These are phyloP conservation scores for Sistotremastrum niveocremeum DNA, from an alignment of 768 basidiomycete genomes.

Conservation along the genomic window DNA sequence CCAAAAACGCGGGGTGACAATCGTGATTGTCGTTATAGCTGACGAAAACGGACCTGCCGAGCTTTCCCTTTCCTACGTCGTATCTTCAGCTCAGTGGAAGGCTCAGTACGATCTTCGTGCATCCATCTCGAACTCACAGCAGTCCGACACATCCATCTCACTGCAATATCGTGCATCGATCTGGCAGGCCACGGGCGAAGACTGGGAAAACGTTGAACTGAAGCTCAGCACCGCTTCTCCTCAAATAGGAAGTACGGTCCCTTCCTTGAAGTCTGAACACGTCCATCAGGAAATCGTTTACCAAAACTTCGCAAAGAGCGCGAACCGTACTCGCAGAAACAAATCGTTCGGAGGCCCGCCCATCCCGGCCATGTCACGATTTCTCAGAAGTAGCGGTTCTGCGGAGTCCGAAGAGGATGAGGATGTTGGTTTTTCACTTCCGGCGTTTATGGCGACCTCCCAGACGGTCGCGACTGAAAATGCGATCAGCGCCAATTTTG, in stretches of 20 bases:
- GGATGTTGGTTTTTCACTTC: neutral
- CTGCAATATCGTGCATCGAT: conserved; percentile 19
- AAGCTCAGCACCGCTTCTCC: conserved; percentile 14
- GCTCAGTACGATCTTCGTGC: no score
- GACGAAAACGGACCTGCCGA: conserved; percentile 24
- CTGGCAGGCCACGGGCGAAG: conserved; percentile 17
- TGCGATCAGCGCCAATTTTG: no score
- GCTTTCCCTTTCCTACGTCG: conserved; percentile 34
- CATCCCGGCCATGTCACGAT: neutral
- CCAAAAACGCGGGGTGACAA: conserved; percentile 12
- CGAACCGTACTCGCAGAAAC: neutral
- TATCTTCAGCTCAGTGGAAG: no score
- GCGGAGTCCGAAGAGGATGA: neutral
- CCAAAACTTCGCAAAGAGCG: neutral
- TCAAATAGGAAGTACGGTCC: conserved; percentile 8
- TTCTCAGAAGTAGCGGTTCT: neutral
- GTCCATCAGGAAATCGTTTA: neutral
- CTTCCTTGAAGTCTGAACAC: conserved; percentile 6
- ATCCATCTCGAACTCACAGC: no score
- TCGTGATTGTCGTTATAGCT: conserved; percentile 30
- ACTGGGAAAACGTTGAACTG: conserved; percentile 17
- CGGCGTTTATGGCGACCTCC: no score
- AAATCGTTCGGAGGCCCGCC: neutral
- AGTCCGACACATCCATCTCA: conserved; percentile 1
- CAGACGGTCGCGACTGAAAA: no score